Percentiles rank a stretch among this genome's conserved stretches.
phyloP scores from a whole-genome alignment of 257 asterid species.

The Solanum chilense region DNA sequence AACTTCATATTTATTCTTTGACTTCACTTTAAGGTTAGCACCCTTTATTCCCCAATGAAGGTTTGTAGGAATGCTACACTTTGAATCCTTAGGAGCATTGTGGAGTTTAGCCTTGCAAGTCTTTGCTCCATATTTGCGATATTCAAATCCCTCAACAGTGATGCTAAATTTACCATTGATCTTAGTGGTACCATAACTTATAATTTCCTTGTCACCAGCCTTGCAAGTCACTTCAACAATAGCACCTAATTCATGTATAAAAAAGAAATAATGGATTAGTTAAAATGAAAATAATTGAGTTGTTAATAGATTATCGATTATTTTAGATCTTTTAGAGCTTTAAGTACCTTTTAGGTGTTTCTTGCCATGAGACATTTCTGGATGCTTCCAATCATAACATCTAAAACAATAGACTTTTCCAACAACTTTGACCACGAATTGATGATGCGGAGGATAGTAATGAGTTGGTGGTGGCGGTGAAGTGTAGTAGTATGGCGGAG shows the following conservation, averaged over 20 bases:
- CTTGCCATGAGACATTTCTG: conserved; percentile 44
- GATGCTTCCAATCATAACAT: conserved; percentile 52
- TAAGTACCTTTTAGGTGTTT: conserved; percentile 60
- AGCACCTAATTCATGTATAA: conserved; percentile 31
- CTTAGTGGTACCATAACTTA: conserved; percentile 54
- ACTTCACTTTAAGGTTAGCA: conserved; percentile 42
- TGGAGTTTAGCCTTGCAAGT: background rate
- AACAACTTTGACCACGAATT: conserved; percentile 44
- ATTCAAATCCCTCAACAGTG: conserved; percentile 15
- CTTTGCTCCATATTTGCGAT: background rate
- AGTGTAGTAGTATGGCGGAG: background rate
- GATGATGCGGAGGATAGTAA: conserved; percentile 28
- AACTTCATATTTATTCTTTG: conserved; percentile 44
- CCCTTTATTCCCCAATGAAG: conserved; percentile 51
- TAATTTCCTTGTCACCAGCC: conserved; percentile 26
- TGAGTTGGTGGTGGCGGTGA: conserved; percentile 15
- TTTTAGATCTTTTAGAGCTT: too few species aligned
- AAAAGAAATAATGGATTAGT: background rate
- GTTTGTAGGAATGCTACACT: conserved; percentile 41
- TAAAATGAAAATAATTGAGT: background rate
- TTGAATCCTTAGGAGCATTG: conserved; percentile 46
- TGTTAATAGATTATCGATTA: background rate
- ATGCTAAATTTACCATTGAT: conserved; percentile 53
- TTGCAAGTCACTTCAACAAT: conserved; percentile 35
- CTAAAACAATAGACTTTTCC: conserved; percentile 63